Base-by-base conservation (phyloP, 2,329 filamentous ascomycete species). In the Aspergillus sp. region DNA sequence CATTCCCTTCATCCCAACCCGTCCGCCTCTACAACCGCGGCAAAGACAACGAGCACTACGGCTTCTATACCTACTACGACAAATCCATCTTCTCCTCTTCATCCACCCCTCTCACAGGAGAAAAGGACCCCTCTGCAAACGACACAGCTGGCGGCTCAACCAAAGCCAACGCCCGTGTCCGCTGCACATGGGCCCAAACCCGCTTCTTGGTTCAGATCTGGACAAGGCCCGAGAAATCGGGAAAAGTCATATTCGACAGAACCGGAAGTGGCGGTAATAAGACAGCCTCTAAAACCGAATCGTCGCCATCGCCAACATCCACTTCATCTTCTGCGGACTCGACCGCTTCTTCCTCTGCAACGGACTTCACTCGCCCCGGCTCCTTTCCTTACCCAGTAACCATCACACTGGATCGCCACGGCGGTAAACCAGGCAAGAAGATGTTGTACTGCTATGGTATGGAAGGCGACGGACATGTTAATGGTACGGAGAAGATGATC, bases 41-140 rank as follows among this genome's bases (percentile, higher is more conserved):
- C 17, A 80, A 90, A 27, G 78, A 83, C 2, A 88, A 88, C 0
- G 93, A 98, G 73, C 91, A 96, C 75, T 97, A 96, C 73, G 91
- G 91, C 2, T 97, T 97, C 77, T 97, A 96, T 77, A 90, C 85
- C 0, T 96, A 96, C 79, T 98, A 90, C 74, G 87, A 92, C 75
- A 90, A 92, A 63, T 89, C 88, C 8, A 90, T 96, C 62, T 96
- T 93, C 78, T 81, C 96, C 61, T 86, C 87, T 65, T 87, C 85
- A 15, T 76, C 81, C 11, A 74, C 75, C 0, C 71, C 77, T 1
- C 70, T 84, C 57, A 81, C 82, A 35, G 61, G 69, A 15, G 68
- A 70, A 1, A 72, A 71, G 37, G 75, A 76, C 40, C 70, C 76
- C 8, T 70, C 75, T 3, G 68, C 78, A 3, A 75, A 75, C n/a